Base-by-base conservation (phyloP, 225 moss, liverwort and hornwort species). In the Bryoerythrophyllum caledonicum region DNA sequence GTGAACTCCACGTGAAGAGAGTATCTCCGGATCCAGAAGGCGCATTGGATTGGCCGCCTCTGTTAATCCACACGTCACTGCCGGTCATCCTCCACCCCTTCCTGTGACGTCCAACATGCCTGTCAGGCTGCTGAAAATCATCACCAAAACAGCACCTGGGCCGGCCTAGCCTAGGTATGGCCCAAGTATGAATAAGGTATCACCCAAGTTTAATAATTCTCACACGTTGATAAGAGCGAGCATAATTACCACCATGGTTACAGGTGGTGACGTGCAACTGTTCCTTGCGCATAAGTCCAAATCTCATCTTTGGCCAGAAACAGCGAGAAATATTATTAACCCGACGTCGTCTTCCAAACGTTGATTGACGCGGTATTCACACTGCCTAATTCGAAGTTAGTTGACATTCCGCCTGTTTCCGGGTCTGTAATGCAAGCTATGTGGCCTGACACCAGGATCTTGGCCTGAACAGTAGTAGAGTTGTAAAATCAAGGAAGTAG, bases 371-470 rank as follows among this genome's bases (percentile, higher is more conserved):
- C 17, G 5, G 23, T 15, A 16, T 54, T 13, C 4, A 23, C 15
- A 23, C 53, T 23, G 37, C 56, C 38, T 26, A 69, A 32, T 41
- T 6, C 21, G 70, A 58, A 49, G 78, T 63, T 75, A 49, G 80
- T 83, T 83, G 83, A 83, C 83, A 76, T 83, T 76, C 20, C 74
- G 8, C 53, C 23, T 26, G 26, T 68, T 34, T 43, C 1, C 43
- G 32, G 28, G 44, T 68, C 63, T 80, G 64, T 72, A 59, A 20
- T 57, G 57, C 23, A 23, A 55, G 54, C n/a, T 11, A 3, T 61
- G 25, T 28, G n/a, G 67, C 12, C 80, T 83, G 80, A 83, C 83
- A 80, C 32, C 76, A 83, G 80, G 67, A 83, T 80, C 83, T 83
- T 80, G 79, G 76, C 83, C 9, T 83, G 83, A 80, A 76, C 58